Evolutionary conservation across 2,329 filamentous ascomycete genomes (phyloP), one percentile per base, ranked within the genome.

Genomic region (Hypoxylon sp.): DNA sequence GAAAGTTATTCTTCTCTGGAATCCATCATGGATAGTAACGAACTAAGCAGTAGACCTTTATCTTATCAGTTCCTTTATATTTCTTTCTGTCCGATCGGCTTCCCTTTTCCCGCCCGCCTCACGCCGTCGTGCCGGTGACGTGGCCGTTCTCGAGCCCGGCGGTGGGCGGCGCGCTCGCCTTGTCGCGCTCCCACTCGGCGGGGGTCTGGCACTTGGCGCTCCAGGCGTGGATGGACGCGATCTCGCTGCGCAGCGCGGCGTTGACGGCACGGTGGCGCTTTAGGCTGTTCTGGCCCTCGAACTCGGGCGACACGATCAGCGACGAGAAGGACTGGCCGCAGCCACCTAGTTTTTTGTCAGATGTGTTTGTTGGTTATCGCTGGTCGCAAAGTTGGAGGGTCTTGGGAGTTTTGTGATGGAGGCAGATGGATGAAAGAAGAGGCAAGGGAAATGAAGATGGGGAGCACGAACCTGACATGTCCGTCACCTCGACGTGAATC

Each of bases 121-220:
- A 75, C 47, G 71, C 67, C 54, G 67, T 65, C 2, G 75, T 72
- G 2, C 76, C 76, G 21, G 78, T 73, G 3, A 81, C 79, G 46
- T 76, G 75, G 0, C 78, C 78, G 1, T 66, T 74, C 0, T 77
- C 74, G 0, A 78, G 81, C 6, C 79, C 79, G 11, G 80, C 75
- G 58, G 79, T 50, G 0, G 78, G 74, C 33, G 78, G 78, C n/a
- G 50, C 55, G 35, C 48, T 56, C 20, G 74, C 75, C 67, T 71
- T 74, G 75, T 89, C 84, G 75, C 85, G 87, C 77, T 91, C 85
- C 87, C 90, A 96, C 79, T 97, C 91, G 69, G 92, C 91, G 0
- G 91, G 91, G 7, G 93, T 97, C 78, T 92, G 90, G 74, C 93
- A 97, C 77, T 92, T 96, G 23, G 92, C 91, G 53, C 91, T 96